phyloP scores from a whole-genome alignment of 768 basidiomycete genomes.

The Boletellus emodensis region DNA sequence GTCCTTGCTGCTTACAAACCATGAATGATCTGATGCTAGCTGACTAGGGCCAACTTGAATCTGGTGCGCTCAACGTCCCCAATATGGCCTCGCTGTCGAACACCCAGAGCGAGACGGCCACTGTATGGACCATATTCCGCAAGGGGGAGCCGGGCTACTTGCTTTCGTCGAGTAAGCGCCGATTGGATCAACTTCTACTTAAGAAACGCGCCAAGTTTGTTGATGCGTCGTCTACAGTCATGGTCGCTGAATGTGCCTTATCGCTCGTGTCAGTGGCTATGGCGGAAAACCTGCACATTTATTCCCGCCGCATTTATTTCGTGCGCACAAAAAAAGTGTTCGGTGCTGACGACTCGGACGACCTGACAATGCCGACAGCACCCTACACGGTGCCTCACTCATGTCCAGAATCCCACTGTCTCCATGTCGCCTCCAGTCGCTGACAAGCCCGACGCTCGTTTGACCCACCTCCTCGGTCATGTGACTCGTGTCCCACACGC shows the following conservation, averaged over 20 bases:
- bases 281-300: constrained; percentile 50
- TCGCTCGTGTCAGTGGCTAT: constrained; percentile 61
- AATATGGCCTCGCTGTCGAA: constrained; percentile 60
- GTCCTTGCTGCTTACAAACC: background rate
- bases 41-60: constrained; percentile 46
- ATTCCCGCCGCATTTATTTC: constrained; percentile 32
- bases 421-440: no score
- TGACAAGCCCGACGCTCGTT: no score
- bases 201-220: background rate
- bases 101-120: constrained; percentile 36
- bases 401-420: no score
- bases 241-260: constrained; percentile 77
- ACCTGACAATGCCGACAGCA: no score
- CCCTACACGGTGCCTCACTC: no score
- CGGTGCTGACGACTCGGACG: no score
- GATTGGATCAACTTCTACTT: background rate
- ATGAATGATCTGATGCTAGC: constrained; percentile 2
- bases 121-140: constrained; percentile 57
- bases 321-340: no score
- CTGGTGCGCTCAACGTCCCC: constrained; percentile 57
- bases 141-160: constrained; percentile 76
- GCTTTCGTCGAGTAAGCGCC: constrained; percentile 7
- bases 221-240: constrained; percentile 39
- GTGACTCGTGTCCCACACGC: no score
- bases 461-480: no score